These are phyloP conservation scores for Podila clonocystis DNA, from an alignment of 192 early-diverging fungal genomes.

Conservation along the genomic window DNA sequence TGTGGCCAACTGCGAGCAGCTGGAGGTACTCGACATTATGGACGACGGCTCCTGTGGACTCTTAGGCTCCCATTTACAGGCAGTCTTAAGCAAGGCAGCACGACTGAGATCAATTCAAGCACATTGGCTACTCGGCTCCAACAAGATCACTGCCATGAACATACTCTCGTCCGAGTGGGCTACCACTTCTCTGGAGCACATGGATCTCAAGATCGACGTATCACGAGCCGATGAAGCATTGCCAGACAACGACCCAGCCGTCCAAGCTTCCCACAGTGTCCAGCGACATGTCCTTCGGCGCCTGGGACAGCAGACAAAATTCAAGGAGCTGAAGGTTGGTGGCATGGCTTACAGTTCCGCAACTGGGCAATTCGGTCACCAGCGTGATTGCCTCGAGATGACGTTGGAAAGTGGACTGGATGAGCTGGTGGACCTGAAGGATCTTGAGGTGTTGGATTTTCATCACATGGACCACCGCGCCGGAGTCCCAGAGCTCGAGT, in stretches of 20 bases:
- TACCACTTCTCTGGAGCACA: slow-evolving; percentile 6
- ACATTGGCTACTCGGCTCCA: neutral
- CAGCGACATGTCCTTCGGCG: slow-evolving; percentile 11
- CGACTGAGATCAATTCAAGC: slow-evolving; percentile 2
- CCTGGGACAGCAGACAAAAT: slow-evolving; percentile 3
- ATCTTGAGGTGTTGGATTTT: neutral
- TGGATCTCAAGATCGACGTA: slow-evolving; percentile 5
- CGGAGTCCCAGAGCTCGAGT: slow-evolving; percentile 5
- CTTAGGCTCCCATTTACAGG: slow-evolving; percentile 1
- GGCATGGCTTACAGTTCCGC: neutral
- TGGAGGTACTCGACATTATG: slow-evolving; percentile 1
- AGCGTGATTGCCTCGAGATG: slow-evolving; percentile 2
- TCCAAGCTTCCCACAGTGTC: slow-evolving; percentile 1
- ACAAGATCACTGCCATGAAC: neutral
- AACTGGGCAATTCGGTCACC: neutral
- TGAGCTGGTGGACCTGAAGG: neutral
- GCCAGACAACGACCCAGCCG: neutral
- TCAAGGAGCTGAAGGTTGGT: neutral
- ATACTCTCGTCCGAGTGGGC: slow-evolving; percentile 10
- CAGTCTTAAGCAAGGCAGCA: neutral
- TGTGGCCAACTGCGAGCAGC: neutral
- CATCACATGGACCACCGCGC: slow-evolving; percentile 4
- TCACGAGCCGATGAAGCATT: neutral
- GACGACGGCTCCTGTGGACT: neutral
- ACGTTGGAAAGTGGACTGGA: slow-evolving; percentile 4